Evolutionary conservation across 345 rosid genomes (phyloP), one percentile per base, ranked within the genome.

Genomic region (Noccaea caerulescens): DNA sequence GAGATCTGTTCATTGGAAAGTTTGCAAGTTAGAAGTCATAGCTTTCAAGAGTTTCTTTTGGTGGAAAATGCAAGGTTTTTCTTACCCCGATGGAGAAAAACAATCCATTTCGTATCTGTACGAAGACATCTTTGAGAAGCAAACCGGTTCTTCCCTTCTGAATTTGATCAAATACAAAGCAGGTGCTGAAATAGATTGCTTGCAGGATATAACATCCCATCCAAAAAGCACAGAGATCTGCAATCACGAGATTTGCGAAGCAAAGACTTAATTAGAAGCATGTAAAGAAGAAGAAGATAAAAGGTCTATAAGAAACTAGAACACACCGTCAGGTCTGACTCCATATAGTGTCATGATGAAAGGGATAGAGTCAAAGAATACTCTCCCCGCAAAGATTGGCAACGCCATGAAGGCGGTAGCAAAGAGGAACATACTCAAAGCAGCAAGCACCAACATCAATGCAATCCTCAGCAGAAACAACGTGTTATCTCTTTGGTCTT

Each of bases 351-450:
- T 44, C 57, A 10, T 45, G 47, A 54, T 12, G 63, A 55, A 27
- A 34, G 68, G 37, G 49, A 45, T 0, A 50, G 23, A 36, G 38
- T 52, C 14, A 7, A 27, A 37, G 55, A 53, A 52, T 18, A 30
- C 25, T 33, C 79, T 51, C 6, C 79, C 79, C 32, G 27, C 13
- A 10, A 43, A 23, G 60, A 75, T 32, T 7, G 79, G 79, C 53
- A 75, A 43, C 61, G 69, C 56, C 41, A 74, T 58, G 53, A 58
- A 38, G 6, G 38, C 10, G 9, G 72, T 66, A 10, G 66, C 59
- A 8, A 58, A 3, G 27, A 51, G 14, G n/a, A 66, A 68, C 62
- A 59, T 0, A 42, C 55, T 74, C 46, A 67, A 41, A 68, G 61
- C 72, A 33, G 68, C 73, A n/a, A 74, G 62, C 42, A 51, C 7